A percentile compares a stretch with the other conserved stretches of the same genome.
These are phyloP conservation scores for Inga leiocalycina DNA, from an alignment of 306 rosid genomes.

Conservation along the genomic window DNA sequence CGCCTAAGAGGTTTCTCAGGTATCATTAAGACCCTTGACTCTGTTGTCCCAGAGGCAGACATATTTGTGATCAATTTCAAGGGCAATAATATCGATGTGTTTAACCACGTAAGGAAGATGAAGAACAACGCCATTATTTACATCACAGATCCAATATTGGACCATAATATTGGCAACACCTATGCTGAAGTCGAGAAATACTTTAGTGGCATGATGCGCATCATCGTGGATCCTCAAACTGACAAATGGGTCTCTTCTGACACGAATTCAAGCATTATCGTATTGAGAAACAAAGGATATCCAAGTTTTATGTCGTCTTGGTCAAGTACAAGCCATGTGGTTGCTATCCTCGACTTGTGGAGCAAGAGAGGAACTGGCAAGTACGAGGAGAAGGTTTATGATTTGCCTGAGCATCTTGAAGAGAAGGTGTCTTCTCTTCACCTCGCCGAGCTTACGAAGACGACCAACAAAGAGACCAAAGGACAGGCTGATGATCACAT, in stretches of 20 bases:
- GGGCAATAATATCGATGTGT: no score
- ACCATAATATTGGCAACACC: no score
- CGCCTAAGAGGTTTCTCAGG: constrained; percentile 83
- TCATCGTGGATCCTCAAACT: constrained; percentile 84
- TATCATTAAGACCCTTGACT: constrained; percentile 45
- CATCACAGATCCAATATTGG: constrained; percentile 79
- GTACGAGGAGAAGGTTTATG: no score
- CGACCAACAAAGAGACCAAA: no score
- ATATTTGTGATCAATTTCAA: constrained; percentile 49
- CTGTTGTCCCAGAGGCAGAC: no score
- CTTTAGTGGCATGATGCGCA: constrained; percentile 72
- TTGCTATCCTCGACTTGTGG: no score
- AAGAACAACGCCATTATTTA: constrained; percentile 92
- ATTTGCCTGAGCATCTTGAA: no score
- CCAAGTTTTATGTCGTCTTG: constrained; percentile 97
- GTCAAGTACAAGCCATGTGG: constrained; percentile 91
- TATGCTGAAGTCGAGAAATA: neutral
- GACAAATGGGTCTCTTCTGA: no score
- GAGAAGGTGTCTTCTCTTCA: no score
- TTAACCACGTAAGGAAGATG: constrained; percentile 56
- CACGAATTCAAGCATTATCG: constrained; percentile 70
- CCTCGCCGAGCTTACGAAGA: no score
- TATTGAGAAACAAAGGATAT: constrained; percentile 69
- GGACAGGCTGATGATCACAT: no score
- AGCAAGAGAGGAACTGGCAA: no score